phyloP scores from a whole-genome alignment of 2,329 filamentous ascomycete genomes.

The Venturia aucupariae region DNA sequence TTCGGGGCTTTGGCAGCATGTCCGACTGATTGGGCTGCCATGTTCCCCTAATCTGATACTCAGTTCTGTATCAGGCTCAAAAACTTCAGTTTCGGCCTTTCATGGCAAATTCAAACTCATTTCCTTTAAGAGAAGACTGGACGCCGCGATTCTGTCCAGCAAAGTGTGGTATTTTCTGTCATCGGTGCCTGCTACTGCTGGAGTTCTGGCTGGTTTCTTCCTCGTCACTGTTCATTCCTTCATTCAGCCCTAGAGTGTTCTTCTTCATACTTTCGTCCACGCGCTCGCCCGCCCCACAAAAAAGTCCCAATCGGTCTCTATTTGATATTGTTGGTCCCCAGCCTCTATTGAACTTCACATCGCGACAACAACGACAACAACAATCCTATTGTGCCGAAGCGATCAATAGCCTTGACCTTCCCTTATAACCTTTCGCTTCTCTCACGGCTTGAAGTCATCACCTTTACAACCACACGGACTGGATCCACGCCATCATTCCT shows the following conservation, averaged over 20 bases:
- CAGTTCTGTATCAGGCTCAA: slow-evolving; percentile 5
- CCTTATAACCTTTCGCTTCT: not conserved
- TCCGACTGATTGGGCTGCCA: slow-evolving; percentile 5
- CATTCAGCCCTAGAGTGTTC: not conserved
- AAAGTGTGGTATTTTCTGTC: not conserved
- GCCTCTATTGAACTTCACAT: slow-evolving; percentile 1
- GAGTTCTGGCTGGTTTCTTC: not conserved
- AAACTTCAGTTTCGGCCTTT: slow-evolving; percentile 8
- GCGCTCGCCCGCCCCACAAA: not conserved
- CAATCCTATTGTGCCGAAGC: not conserved
- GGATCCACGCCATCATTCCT: not conserved
- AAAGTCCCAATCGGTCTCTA: slow-evolving; percentile 2
- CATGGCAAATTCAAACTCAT: not conserved
- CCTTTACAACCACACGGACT: not conserved
- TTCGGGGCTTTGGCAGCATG: slow-evolving; percentile 1
- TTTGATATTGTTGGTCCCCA: not conserved
- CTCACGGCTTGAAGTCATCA: not conserved
- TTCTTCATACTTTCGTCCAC: not conserved
- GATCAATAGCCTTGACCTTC: not conserved
- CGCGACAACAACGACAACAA: slow-evolving; percentile 1
- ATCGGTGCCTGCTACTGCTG: not conserved
- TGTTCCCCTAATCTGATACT: slow-evolving; percentile 2
- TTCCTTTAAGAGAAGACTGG: not conserved
- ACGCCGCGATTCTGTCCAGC: not conserved
- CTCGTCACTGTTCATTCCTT: not conserved